These are phyloP conservation scores for Ophiocordyceps camponoti-saundersi DNA, from an alignment of 2,329 filamentous ascomycete genomes.

Conservation along the genomic window DNA sequence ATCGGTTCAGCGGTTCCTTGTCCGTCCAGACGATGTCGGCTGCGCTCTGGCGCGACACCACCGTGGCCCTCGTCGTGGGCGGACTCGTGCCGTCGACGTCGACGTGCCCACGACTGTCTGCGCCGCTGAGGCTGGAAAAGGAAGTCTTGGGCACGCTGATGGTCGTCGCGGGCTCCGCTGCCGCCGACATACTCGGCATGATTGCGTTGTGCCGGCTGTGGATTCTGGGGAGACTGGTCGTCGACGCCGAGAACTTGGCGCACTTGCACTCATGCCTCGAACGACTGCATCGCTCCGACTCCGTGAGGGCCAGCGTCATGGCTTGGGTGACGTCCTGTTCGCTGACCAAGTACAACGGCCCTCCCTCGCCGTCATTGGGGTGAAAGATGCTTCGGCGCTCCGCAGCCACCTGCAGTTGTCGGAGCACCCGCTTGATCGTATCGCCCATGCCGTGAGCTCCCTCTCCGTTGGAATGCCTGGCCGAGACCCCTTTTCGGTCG, in stretches of 20 bases:
- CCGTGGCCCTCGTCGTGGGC: constrained; percentile 10
- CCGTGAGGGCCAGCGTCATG: constrained; percentile 1
- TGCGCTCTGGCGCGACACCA: constrained; percentile 12
- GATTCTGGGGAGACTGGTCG: constrained; percentile 5
- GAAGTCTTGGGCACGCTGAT: constrained; percentile 15
- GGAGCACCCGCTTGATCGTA: background rate
- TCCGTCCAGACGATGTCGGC: constrained; percentile 14
- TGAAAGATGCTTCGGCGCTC: constrained; percentile 1
- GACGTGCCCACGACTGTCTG: constrained; percentile 7
- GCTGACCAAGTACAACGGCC: constrained; percentile 4
- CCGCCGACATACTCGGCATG: constrained; percentile 6
- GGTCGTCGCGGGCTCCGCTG: constrained; percentile 16
- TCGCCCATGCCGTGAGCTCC: background rate
- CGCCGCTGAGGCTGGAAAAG: constrained; percentile 9
- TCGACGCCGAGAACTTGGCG: background rate
- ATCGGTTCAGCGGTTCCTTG: background rate
- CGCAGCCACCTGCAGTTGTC: constrained; percentile 1
- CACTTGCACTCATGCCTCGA: background rate
- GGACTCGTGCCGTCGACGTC: constrained; percentile 6
- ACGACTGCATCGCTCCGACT: background rate
- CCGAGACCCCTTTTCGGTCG: background rate
- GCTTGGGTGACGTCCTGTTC: constrained; percentile 4
- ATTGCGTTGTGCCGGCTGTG: constrained; percentile 9
- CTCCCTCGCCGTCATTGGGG: background rate
- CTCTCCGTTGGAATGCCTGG: background rate